Base-by-base conservation (phyloP, 2,329 filamentous ascomycete genomes). In the Sporothrix dimorphospora region DNA sequence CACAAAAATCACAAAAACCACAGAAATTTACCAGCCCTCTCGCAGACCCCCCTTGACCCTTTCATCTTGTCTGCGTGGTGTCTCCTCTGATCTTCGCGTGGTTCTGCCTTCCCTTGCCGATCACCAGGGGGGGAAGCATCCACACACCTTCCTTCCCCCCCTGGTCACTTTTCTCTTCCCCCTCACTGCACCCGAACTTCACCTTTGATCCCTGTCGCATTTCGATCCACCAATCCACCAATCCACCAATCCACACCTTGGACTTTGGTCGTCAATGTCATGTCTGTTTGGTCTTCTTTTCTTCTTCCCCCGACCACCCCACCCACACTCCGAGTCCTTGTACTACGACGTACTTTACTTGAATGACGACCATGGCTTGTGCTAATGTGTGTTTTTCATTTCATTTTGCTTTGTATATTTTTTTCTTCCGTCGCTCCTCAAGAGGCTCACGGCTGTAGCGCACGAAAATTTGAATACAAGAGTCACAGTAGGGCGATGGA, bases 61-160 rank as follows among this genome's bases (percentile, higher is more conserved):
- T 53, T 55, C 30, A 49, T 68, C 11, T 40, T 55, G 30, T 24
- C 34, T 69, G 34, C 19, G 66, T 27, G 45, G 45, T 40, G 45
- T 51, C 63, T 27, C 65, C 49, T 69, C 66, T 42, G 66, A 69
- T 69, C 66, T 42, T 69, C 66, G 42, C 30, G 66, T 51, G 66
- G 66, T 45, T 42, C 34, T 53, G 27, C 21, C 21, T 55, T 69
- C 66, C 66, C 66, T 69, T 69, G 66, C 66, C 66, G 66, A 69
- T 69, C 66, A 69, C 66, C 66, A 69, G 49, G 66, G 47, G 47
- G 34, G 42, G 3, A 16, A 24, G 42, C 14, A 67, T 16, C 16
- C 38, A 42, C 38, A 8, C 42, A 19, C 5, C 40, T 24, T 24
- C n/a, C 14, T 42, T 30, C 1, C n/a, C 14, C 45, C 63, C 59